Evolutionary conservation across 495 filamentous ascomycete species (phyloP).

Genomic region (Talaromyces thailandensis): DNA sequence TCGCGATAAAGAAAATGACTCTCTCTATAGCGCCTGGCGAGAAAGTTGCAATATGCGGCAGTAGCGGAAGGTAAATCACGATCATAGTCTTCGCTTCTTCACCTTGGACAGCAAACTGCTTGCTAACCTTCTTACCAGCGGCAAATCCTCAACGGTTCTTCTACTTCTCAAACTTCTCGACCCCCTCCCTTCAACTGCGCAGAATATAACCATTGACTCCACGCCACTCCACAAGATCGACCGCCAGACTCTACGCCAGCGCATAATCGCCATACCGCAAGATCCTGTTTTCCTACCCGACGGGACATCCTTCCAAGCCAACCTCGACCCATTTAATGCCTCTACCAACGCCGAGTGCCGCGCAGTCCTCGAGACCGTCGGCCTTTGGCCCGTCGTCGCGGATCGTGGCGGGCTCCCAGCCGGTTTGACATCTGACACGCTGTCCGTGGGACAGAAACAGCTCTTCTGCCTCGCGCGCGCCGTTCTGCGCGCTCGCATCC

Average conservation of each 20-base stretch:
- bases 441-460: constrained; percentile 93
- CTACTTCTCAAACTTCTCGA: too few species aligned
- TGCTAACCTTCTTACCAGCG: too few species aligned
- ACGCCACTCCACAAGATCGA: constrained; percentile 83
- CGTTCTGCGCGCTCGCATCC: constrained; percentile 23
- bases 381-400: constrained; percentile 41
- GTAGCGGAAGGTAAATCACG: too few species aligned
- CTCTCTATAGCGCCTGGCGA: too few species aligned
- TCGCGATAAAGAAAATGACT: constrained; percentile 41
- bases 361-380: constrained; percentile 76
- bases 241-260: constrained; percentile 77
- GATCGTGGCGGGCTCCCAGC: constrained; percentile 32
- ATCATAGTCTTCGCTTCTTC: too few species aligned
- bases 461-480: constrained; percentile 90
- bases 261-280: constrained; percentile 94
- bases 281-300: constrained; percentile 95
- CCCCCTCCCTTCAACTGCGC: too few species aligned
- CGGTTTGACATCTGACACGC: constrained; percentile 52
- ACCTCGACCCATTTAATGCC: constrained; percentile 84
- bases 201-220: constrained; percentile 69
- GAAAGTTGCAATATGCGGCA: too few species aligned
- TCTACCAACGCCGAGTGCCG: constrained; percentile 91
- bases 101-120: too few species aligned
- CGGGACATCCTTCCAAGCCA: constrained; percentile 65
- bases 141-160: too few species aligned